A percentile compares a stretch with the other conserved stretches of the same genome.
phyloP scores from a whole-genome alignment of 2,329 filamentous ascomycete genomes.

The Passalora sequoiae region DNA sequence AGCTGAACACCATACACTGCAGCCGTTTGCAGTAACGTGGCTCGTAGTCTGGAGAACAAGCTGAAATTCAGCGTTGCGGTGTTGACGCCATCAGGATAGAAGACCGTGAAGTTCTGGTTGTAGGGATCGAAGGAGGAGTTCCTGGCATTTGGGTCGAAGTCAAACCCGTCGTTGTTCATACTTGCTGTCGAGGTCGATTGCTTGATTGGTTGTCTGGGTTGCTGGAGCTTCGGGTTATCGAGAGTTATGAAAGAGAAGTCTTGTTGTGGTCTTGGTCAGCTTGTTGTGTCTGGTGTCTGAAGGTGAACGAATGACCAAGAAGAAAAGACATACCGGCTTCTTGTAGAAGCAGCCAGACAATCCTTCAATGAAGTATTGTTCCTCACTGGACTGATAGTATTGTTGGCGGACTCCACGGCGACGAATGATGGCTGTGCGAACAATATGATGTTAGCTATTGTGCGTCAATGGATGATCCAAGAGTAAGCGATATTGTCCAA shows the following conservation, averaged over 20 bases:
- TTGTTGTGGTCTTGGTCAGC: conserved; percentile 13
- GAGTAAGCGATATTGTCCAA: no score
- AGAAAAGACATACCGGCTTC: conserved; percentile 15
- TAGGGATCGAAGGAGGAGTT: conserved; percentile 46
- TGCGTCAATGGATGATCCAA: no score
- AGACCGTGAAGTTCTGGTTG: conserved; percentile 49
- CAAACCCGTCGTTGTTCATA: no score
- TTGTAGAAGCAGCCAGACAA: conserved; percentile 20
- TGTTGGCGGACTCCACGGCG: neutral
- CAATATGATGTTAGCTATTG: no score
- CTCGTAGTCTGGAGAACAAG: conserved; percentile 44
- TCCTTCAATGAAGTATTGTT: conserved; percentile 5
- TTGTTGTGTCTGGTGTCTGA: conserved; percentile 11
- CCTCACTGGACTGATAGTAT: conserved; percentile 13
- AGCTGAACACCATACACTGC: conserved; percentile 68
- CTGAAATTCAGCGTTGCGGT: conserved; percentile 40
- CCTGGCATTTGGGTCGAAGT: conserved; percentile 1
- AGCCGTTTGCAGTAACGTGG: conserved; percentile 42
- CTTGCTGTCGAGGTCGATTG: conserved; percentile 7
- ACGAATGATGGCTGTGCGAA: neutral
- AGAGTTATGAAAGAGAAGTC: neutral
- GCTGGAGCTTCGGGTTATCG: conserved; percentile 2
- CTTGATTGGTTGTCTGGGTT: conserved; percentile 5
- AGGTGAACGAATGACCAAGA: conserved; percentile 15
- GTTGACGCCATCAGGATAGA: conserved; percentile 39